phyloP scores from a whole-genome alignment of 176 grass and related monocot species.

The Carex kokanica region DNA sequence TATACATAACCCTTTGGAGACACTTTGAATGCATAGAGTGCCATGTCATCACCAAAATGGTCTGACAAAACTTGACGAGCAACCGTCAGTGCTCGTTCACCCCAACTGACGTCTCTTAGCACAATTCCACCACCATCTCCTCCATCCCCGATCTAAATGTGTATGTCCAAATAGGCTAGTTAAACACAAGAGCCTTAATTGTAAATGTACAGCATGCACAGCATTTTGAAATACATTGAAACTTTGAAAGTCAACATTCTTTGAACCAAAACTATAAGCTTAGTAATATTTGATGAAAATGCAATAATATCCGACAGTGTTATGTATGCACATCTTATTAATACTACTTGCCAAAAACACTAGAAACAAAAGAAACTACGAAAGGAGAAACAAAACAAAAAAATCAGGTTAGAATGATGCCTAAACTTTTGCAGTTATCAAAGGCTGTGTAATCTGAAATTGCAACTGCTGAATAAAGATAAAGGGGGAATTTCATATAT shows the following conservation, averaged over 20 bases:
- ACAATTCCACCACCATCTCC: conserved; percentile 70
- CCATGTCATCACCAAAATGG: conserved; percentile 58
- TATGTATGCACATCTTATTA: neutral
- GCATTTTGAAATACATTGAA: neutral
- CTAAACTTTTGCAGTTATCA: neutral
- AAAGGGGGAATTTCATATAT: neutral
- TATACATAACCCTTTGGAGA: conserved; percentile 89
- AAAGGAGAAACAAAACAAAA: neutral
- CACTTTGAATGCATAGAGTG: conserved; percentile 83
- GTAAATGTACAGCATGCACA: neutral
- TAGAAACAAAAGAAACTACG: neutral
- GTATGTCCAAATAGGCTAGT: neutral
- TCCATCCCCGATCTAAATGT: conserved; percentile 72
- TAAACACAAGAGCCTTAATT: neutral
- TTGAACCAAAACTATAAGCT: neutral
- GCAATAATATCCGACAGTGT: neutral
- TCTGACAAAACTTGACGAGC: conserved; percentile 52
- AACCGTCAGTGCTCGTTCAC: conserved; percentile 45
- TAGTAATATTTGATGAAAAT: neutral
- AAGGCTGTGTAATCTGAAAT: neutral
- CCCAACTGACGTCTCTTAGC: conserved; percentile 55
- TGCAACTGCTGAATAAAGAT: neutral
- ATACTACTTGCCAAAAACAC: neutral
- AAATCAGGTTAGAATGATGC: neutral
- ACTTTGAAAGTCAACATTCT: neutral